Conservation (phyloP, 1,139 yeast species). For the Yamadazyma taylorii region DNA sequence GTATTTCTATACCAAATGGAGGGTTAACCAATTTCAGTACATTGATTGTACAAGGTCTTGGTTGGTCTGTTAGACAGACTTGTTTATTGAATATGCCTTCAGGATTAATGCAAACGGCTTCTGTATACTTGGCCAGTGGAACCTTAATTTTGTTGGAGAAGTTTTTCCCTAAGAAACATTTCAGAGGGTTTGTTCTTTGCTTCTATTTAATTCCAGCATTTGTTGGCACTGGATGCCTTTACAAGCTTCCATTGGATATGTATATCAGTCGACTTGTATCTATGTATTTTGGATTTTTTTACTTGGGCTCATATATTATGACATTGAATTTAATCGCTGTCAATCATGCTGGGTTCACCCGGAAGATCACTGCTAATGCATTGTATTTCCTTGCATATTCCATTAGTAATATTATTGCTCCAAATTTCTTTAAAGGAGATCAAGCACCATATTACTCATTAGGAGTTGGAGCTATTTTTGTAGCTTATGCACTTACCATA, state of each 20-base stretch:
- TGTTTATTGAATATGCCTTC: slow-evolving; percentile 12
- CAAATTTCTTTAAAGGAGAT: slow-evolving; percentile 25
- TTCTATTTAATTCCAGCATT: slow-evolving; percentile 12
- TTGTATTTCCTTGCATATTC: slow-evolving; percentile 27
- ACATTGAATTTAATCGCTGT: slow-evolving; percentile 27
- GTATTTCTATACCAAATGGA: slow-evolving; percentile 27
- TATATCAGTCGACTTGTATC: slow-evolving; percentile 10
- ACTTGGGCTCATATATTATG: slow-evolving; percentile 25
- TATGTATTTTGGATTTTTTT: slow-evolving; percentile 13
- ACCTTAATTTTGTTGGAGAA: slow-evolving; percentile 10
- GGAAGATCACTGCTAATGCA: slow-evolving; percentile 24
- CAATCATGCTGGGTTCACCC: slow-evolving; percentile 29
- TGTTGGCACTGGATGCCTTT: slow-evolving; percentile 14
- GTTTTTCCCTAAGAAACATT: slow-evolving; percentile 12
- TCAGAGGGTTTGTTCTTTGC: slow-evolving; percentile 12
- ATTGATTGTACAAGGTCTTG: slow-evolving; percentile 27
- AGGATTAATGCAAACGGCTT: slow-evolving; percentile 12
- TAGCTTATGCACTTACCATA: slow-evolving; percentile 19
- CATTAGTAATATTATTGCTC: slow-evolving; percentile 28
- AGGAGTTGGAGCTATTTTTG: slow-evolving; percentile 26
- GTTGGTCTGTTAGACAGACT: slow-evolving; percentile 12
- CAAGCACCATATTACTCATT: slow-evolving; percentile 27
- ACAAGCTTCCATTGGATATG: slow-evolving; percentile 10
- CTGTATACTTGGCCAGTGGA: slow-evolving; percentile 12
- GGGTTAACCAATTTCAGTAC: slow-evolving; percentile 28